These are phyloP conservation scores for Fusarium setosum DNA, from an alignment of 2,329 filamentous ascomycete genomes.

Conservation along the genomic window DNA sequence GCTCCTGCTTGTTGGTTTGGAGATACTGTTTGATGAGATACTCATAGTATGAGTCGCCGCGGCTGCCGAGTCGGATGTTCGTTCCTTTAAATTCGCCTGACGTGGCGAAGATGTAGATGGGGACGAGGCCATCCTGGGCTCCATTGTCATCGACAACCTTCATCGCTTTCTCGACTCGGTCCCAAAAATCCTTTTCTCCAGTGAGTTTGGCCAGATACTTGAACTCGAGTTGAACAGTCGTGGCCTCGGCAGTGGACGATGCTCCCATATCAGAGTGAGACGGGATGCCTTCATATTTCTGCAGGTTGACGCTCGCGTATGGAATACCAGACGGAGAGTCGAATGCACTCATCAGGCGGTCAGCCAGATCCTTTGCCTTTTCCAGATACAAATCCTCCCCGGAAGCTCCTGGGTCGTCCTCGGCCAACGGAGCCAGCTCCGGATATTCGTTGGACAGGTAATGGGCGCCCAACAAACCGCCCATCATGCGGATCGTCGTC, in stretches of 20 bases:
- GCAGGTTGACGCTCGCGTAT: slow-evolving; percentile 90
- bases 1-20: slow-evolving; percentile 88
- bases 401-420: slow-evolving; percentile 76
- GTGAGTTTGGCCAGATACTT: slow-evolving; percentile 97
- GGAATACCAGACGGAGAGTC: slow-evolving; percentile 89
- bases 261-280: slow-evolving; percentile 89
- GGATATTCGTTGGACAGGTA: slow-evolving; percentile 91
- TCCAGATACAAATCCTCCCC: slow-evolving; percentile 96
- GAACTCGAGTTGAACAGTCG: slow-evolving; percentile 93
- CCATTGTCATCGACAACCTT: slow-evolving; percentile 87
- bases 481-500: slow-evolving; percentile 97
- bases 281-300: slow-evolving; percentile 77
- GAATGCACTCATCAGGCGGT: slow-evolving; percentile 87
- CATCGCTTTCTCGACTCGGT: slow-evolving; percentile 91
- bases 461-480: slow-evolving; percentile 90
- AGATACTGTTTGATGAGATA: slow-evolving; percentile 99
- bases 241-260: slow-evolving; percentile 93
- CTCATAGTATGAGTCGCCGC: slow-evolving; percentile 98
- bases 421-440: slow-evolving; percentile 77
- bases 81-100: slow-evolving; percentile 82
- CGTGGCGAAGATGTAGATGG: slow-evolving; percentile 88
- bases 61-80: slow-evolving; percentile 91
- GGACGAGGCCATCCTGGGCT: slow-evolving; percentile 83
- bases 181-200: slow-evolving; percentile 93
- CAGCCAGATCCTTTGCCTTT: slow-evolving; percentile 92